Base-by-base conservation (phyloP, 345 rosid genomes). In the Sisymbrium irio region DNA sequence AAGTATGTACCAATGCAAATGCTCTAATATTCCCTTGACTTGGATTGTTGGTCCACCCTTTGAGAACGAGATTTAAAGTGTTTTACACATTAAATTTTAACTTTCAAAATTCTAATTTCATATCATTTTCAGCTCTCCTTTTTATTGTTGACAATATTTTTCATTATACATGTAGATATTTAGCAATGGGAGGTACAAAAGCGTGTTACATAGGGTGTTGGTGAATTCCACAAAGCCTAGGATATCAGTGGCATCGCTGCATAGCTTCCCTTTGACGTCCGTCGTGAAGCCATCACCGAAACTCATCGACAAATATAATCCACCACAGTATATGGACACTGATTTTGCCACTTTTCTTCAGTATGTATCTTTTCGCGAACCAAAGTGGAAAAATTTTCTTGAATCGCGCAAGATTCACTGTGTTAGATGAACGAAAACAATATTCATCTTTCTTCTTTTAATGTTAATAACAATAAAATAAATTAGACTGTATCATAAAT, bases 141-240 rank as follows among this genome's bases (percentile, higher is more conserved):
- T 0, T 46, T 57, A 22, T 20, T 39, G 27, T 72, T 41, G 10
- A 50, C 22, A 12, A 12, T 18, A 1, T 37, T 59, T 47, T 8
- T 47, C 14, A 40, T 13, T 30, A 42, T 13, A 4, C 27, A 13
- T 80, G 55, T 20, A 77, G 98, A 90, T 93, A 69, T 90, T 84
- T 78, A 91, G 98, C 83, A 93, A 93, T 11, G 98, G 98, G 53
- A 91, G 80, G 61, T 93, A 89, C 83, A 90, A 84, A 69, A 93
- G 98, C 62, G 96, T 93, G 74, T 1, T 93, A 59, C 97, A 93
- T 62, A 82, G 97, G 45, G 97, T 91, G 6, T 56, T 83, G 10
- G 94, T 87, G 35, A 93, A 93, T 54, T 76, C 92, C 0, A 33
- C 50, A 4, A 77, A 80, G 69, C 74, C 84, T 27, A 82, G 98